Base-by-base conservation (phyloP, 192 early-diverging fungal species). In the Coemansia sp. region DNA sequence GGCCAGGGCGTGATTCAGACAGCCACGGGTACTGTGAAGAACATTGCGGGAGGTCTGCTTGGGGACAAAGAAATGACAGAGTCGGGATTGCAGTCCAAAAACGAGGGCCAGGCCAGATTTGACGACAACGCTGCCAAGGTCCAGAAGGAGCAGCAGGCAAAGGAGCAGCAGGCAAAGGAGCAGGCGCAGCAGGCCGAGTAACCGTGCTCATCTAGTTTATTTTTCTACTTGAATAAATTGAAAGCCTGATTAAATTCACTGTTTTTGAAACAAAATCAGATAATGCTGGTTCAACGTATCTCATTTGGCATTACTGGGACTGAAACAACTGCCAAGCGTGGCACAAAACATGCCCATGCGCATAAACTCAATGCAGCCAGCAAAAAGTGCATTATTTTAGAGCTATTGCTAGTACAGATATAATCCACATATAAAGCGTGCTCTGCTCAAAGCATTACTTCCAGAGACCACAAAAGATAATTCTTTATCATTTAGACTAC, bases 91-190 rank as follows among this genome's bases (percentile, higher is more conserved):
- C 27, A 56, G 54, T 17, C 21, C 14, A 27, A 35, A 7, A 12
- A 27, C 54, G 54, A 56, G 54, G 54, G 54, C 5, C 25, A 35
- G 7, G 54, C 22, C 10, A 9, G 54, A 15, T 56, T 56, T 19
- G 12, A 56, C 27, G 54, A 23, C 27, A 54, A 54, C 15, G 52
- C 52, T 15, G 52, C 22, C 23, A 23, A 17, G 52, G 22, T 27
- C 21, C 41, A 45, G 9, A 54, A 54, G 51, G 19, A 52, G 51
- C 10, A 12, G 52, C 50, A 52, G 50, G 19, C 19, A 21, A 21
- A 21, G 19, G 50, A 52, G 22, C 50, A 21, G 21, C 21, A 49
- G 50, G 5, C 22, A 15, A 14, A 29, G 25, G n/a, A 55, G 23
- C 21, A 55, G 53, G 11, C 14, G 2, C 53, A 55, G 53, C 8